Evolutionary conservation across 2,329 filamentous ascomycete species (phyloP), one percentile per base, ranked within the genome.

Genomic region (Cladosporium sp.): DNA sequence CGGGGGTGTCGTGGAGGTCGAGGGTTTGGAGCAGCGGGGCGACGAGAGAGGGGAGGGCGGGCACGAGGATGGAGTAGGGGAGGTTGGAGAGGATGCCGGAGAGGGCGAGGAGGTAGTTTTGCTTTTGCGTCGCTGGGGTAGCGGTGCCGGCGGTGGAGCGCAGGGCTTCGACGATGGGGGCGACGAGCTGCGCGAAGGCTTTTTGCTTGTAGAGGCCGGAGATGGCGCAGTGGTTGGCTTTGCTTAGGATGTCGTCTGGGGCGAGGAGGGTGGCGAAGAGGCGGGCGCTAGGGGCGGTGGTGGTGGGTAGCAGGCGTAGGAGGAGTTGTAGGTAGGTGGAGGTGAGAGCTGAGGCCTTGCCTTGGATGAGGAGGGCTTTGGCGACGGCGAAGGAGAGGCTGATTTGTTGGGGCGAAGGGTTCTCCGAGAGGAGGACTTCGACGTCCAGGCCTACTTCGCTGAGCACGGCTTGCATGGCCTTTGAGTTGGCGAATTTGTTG

Each of bases 181-280:
- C 87, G 2, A 86, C 79, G 5, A 87, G 79, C 18, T 86, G 83
- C 32, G 82, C 82, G 76, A 90, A 90, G 48, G 85, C 81, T 67
- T 85, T 86, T 71, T 90, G 88, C 71, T 87, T 88, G 69, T 86
- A 84, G 2, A 90, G 79, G 3, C 87, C 80, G 3, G 87, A 85
- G 43, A 90, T 83, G 21, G 82, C 81, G 67, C 87, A 88, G 67
- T 86, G 83, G 70, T 90, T 90, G 43, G 82, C 77, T 66, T 85
- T 82, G 14, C 81, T 86, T 39, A 90, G 77, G 25, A 90, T 78
- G 67, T 88, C 85, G 69, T 89, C 86, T 2, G 86, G 82, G 28
- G 85, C 80, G 5, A 90, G 80, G 3, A 90, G 80, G 10, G 84
- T 84, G 16, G 82, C 76, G 70, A 90, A 90, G 28, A 85, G 83